Percentiles rank a stretch among this genome's conserved stretches.
These are phyloP conservation scores for Trifolium fragiferum DNA, from an alignment of 306 rosid species.

Conservation along the genomic window DNA sequence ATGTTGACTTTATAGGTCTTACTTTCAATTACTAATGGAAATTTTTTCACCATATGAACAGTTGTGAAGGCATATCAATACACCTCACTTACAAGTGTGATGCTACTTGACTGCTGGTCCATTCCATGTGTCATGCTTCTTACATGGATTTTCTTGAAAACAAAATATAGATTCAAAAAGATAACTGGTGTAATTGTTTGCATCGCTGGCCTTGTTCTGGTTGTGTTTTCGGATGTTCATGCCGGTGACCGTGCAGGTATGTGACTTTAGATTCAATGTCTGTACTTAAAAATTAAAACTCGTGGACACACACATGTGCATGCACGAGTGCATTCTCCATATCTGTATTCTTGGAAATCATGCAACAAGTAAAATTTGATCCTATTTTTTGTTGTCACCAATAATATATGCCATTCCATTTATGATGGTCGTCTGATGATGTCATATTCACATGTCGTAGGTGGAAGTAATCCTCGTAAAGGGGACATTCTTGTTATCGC, in stretches of 20 bases:
- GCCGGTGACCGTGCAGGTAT: slow-evolving; percentile 82
- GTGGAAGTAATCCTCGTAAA: slow-evolving; percentile 76
- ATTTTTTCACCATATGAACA: slow-evolving; percentile 50
- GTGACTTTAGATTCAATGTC: slow-evolving; percentile 16
- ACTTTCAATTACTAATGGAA: slow-evolving; percentile 24
- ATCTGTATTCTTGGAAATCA: slow-evolving; percentile 25
- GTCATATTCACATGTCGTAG: slow-evolving; percentile 51
- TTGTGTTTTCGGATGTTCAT: slow-evolving; percentile 93
- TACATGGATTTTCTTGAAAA: slow-evolving; percentile 95
- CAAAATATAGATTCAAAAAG: slow-evolving; percentile 78
- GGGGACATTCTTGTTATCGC: slow-evolving; percentile 81
- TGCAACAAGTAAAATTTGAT: slow-evolving; percentile 21
- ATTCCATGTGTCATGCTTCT: slow-evolving; percentile 91
- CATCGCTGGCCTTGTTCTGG: slow-evolving; percentile 83
- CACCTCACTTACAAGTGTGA: slow-evolving; percentile 92
- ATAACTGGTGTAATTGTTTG: slow-evolving; percentile 80
- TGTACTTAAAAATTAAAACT: background rate
- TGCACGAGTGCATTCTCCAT: background rate
- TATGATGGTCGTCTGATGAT: slow-evolving; percentile 43
- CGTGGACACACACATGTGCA: background rate
- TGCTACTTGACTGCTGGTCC: slow-evolving; percentile 98
- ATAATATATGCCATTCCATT: slow-evolving; percentile 18
- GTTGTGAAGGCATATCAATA: slow-evolving; percentile 99
- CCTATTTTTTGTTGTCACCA: slow-evolving; percentile 5
- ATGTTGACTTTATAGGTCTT: slow-evolving; percentile 14